Evolutionary conservation across 192 early-diverging fungal species (phyloP), one percentile per base, ranked within the genome.

Genomic region (Coemansia sp.): DNA sequence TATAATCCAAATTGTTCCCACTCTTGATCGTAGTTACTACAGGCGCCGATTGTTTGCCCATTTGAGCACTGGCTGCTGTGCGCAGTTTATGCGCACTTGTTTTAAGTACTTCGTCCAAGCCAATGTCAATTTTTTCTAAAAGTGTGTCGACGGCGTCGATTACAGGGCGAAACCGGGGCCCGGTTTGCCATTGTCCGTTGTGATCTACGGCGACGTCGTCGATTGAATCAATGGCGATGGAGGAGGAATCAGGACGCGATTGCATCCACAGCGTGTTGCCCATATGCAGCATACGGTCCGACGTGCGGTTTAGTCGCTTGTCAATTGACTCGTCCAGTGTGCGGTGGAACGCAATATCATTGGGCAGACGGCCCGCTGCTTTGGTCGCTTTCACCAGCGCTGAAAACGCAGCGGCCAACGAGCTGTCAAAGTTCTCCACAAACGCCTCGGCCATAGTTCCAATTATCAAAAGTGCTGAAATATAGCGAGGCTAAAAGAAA

Each of bases 81-180:
- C 75, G 69, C 34, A 68, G 21, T 14, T 22, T 51, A 42, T 72
- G 69, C 42, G 67, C 72, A 0, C 60, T 36, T 37, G 82, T 81
- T 25, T 61, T 66, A 0, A 74, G 74, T 36, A 89, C 71, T 63
- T 89, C 88, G 70, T 94, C 93, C 36, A 94, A 62, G 17, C 86
- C 86, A 10, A 88, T 76, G 70, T 94, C 93, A 85, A 91, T 89
- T 58, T 85, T 86, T 75, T 97, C 94, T 7, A 94, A 76, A 66
- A 95, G 65, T 59, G 85, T 81, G 61, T 98, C 95, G 4, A 93
- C 78, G 19, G 86, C 83, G 57, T 95, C 93, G 7, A 88, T 83
- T 19, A 87, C 85, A 4, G 69, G 57, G 28, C 74, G 65, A 60
- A 86, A 98, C 17, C 85, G 72, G 19, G 94, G 87, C 8, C 69